Evolutionary conservation across 352 stramenopile genomes (phyloP).

Genomic region (Pythium myriotylum): DNA sequence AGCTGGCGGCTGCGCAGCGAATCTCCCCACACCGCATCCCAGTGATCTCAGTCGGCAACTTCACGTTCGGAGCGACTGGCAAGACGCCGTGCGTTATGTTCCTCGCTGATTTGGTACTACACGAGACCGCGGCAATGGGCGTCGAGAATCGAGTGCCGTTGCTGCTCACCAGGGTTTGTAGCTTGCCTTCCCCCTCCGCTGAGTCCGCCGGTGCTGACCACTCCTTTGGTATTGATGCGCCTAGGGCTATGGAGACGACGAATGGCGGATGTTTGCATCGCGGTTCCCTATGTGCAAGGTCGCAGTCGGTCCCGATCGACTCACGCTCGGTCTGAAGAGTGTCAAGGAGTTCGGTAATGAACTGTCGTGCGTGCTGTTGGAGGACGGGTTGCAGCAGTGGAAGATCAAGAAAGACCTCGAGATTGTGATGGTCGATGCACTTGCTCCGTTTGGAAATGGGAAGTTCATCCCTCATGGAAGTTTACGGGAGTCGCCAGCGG

Average conservation of each 20-base stretch:
- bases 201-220: not conserved
- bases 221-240: not conserved
- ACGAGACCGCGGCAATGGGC: not conserved
- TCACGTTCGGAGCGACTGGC: slow-evolving; percentile 73
- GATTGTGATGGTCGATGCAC: slow-evolving; percentile 71
- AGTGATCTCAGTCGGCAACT: slow-evolving; percentile 70
- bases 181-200: not conserved
- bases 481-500: slow-evolving; percentile 47
- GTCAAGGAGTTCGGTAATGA: slow-evolving; percentile 14
- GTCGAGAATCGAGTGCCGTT: slow-evolving; percentile 33
- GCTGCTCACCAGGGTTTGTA: slow-evolving; percentile 52
- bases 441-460: slow-evolving; percentile 72
- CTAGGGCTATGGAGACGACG: slow-evolving; percentile 67
- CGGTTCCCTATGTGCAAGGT: slow-evolving; percentile 49
- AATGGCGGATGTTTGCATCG: slow-evolving; percentile 59
- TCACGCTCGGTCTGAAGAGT: slow-evolving; percentile 23
- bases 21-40: slow-evolving; percentile 38
- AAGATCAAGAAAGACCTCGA: slow-evolving; percentile 59
- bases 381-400: slow-evolving; percentile 79
- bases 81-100: slow-evolving; percentile 70
- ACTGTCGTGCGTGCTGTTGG: slow-evolving; percentile 50
- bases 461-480: slow-evolving; percentile 55
- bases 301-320: slow-evolving; percentile 42
- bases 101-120: slow-evolving; percentile 28
- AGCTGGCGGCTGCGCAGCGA: slow-evolving; percentile 24